A percentile compares a stretch with the other conserved stretches of the same genome.
These are phyloP conservation scores for Talaromyces sp. DNA, from an alignment of 2,329 filamentous ascomycete genomes.

Conservation along the genomic window DNA sequence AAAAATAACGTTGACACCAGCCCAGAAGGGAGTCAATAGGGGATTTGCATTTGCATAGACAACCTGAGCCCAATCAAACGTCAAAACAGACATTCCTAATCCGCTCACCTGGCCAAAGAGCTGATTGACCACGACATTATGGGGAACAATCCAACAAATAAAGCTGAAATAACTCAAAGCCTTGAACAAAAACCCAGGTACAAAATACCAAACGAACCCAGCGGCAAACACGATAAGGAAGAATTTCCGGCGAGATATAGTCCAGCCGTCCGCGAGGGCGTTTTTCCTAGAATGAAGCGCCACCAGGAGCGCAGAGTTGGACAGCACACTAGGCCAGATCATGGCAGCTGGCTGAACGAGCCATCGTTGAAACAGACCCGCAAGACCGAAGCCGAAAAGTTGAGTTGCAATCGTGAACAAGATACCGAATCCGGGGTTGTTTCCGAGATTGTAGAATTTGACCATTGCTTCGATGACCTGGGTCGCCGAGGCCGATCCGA, in stretches of 20 bases:
- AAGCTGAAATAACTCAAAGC: constrained; percentile 66
- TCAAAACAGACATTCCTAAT: constrained; percentile 62
- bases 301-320: constrained; percentile 45
- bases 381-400: constrained; percentile 60
- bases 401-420: constrained; percentile 58
- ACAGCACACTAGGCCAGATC: constrained; percentile 58
- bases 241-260: constrained; percentile 33
- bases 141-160: constrained; percentile 64
- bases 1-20: constrained; percentile 39
- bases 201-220: constrained; percentile 34
- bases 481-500: constrained; percentile 39
- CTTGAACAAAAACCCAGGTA: constrained; percentile 62
- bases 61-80: constrained; percentile 67
- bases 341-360: constrained; percentile 57
- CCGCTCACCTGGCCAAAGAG: constrained; percentile 66
- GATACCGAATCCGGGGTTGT: constrained; percentile 56
- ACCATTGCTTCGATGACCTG: constrained; percentile 36
- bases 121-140: constrained; percentile 65
- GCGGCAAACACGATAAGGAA: constrained; percentile 32
- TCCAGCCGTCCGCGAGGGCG: constrained; percentile 39
- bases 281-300: constrained; percentile 33
- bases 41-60: constrained; percentile 64
- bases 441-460: constrained; percentile 53
- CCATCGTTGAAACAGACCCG: constrained; percentile 56
- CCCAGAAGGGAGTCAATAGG: constrained; percentile 58